Conservation (phyloP, 352 stramenopile species). For the Peronosclerospora sorghi region DNA sequence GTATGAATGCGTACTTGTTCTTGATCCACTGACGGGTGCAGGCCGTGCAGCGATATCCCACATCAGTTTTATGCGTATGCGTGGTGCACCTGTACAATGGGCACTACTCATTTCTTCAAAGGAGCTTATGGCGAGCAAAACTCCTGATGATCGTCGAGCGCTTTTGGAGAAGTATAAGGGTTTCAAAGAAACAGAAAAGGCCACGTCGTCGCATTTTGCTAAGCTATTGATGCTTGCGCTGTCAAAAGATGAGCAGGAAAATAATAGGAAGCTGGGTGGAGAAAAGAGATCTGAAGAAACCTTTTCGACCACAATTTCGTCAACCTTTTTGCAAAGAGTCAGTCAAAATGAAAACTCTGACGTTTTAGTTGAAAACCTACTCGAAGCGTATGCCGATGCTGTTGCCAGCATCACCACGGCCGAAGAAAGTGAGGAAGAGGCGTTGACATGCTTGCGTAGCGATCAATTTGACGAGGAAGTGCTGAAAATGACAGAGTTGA, state of each 20-base stretch:
- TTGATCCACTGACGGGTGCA: conserved; percentile 48
- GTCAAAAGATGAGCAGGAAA: conserved; percentile 35
- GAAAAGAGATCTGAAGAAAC: conserved; percentile 6
- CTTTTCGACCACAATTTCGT: conserved; percentile 23
- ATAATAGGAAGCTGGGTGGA: conserved; percentile 5
- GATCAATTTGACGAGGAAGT: conserved; percentile 46
- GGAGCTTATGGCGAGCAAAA: conserved; percentile 48
- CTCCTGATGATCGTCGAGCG: conserved; percentile 20
- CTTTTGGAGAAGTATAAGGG: conserved; percentile 36
- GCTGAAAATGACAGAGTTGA: conserved; percentile 65
- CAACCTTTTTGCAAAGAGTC: conserved; percentile 43
- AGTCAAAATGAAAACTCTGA: conserved; percentile 30
- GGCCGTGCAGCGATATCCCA: conserved; percentile 42
- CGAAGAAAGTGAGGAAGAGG: conserved; percentile 35
- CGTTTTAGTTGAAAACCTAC: conserved; percentile 35
- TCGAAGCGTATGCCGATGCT: conserved; percentile 55
- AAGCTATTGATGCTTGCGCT: conserved; percentile 66
- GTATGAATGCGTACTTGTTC: conserved; percentile 72
- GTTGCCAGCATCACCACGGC: conserved; percentile 23
- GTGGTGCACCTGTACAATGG: conserved; percentile 66
- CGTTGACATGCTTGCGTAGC: conserved; percentile 27
- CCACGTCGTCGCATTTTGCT: conserved; percentile 63
- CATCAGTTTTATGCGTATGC: conserved; percentile 59
- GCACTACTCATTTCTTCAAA: conserved; percentile 59
- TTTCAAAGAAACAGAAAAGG: conserved; percentile 27